Conservation (phyloP, 139 green algal genomes). For the Limnomonas spitsbergensis region DNA sequence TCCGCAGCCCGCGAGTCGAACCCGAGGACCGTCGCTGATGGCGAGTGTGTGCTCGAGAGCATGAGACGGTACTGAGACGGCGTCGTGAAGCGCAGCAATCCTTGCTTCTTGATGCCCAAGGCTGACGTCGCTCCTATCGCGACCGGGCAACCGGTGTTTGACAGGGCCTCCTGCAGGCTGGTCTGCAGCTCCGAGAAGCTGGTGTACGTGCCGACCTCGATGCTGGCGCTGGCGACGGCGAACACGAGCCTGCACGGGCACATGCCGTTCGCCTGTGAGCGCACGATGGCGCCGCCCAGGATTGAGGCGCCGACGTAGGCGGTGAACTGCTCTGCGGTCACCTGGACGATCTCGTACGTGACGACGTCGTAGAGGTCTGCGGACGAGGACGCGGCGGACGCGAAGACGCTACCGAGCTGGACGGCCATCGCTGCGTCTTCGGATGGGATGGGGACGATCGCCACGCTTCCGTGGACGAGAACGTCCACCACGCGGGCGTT, state of each 20-base stretch:
- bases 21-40: not conserved
- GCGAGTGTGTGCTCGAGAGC: not conserved
- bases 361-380: not conserved
- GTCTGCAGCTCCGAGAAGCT: not conserved
- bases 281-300: not conserved
- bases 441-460: not conserved
- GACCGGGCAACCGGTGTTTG: not conserved
- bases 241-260: not conserved
- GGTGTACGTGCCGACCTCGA: not conserved
- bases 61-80: not conserved
- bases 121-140: not conserved
- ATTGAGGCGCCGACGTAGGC: not conserved
- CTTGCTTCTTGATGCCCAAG: not conserved
- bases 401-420: too few relatives aligned
- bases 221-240: not conserved
- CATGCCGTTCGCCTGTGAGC: not conserved
- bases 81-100: not conserved
- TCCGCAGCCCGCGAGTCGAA: not conserved
- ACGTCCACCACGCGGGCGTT: not conserved
- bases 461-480: not conserved
- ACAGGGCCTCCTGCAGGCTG: not conserved
- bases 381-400: too few relatives aligned
- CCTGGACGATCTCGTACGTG: not conserved
- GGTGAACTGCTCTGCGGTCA: not conserved
- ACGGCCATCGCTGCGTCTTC: too few relatives aligned